These are phyloP conservation scores for Tetrapyrgos nigripes DNA, from an alignment of 1,284 basidiomycete species.

Conservation along the genomic window DNA sequence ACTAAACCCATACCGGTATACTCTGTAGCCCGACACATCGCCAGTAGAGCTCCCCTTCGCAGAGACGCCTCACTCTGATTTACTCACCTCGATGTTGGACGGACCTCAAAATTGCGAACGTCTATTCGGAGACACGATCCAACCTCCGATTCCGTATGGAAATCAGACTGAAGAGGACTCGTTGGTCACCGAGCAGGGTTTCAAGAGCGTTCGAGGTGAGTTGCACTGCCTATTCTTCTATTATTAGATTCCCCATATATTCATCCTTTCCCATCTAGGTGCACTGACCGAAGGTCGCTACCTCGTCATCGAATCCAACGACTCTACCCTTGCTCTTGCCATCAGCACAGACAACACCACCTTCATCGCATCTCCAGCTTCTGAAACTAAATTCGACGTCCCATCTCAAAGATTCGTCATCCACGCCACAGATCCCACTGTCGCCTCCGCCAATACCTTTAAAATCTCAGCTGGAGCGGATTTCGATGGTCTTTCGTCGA, in stretches of 20 bases:
- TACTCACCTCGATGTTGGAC: conserved; percentile 11
- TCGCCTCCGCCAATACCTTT: conserved; percentile 9
- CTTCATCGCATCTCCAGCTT: not conserved
- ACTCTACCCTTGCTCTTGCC: not conserved
- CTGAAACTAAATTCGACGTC: not conserved
- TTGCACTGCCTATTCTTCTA: not conserved
- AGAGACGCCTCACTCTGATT: conserved; percentile 8
- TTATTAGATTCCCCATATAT: not conserved
- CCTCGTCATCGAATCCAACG: conserved; percentile 11
- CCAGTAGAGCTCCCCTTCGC: conserved; percentile 1
- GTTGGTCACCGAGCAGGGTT: conserved; percentile 7
- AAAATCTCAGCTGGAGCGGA: conserved; percentile 8
- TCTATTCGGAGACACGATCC: conserved; percentile 1
- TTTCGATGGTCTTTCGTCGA: not conserved
- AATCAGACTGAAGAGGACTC: conserved; percentile 4
- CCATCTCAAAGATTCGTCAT: conserved; percentile 14
- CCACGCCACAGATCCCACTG: conserved; percentile 11
- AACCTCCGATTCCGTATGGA: conserved; percentile 8
- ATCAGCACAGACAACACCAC: conserved; percentile 4
- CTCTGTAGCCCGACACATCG: conserved; percentile 10
- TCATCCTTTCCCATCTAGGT: not conserved
- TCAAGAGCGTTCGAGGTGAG: conserved; percentile 9
- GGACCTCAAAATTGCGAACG: conserved; percentile 3
- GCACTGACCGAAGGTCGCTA: conserved; percentile 12
- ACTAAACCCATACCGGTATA: too few species aligned